Evolutionary conservation across 2,329 filamentous ascomycete genomes (phyloP), one percentile per base, ranked within the genome.

Genomic region (Leptosphaerulina australis): DNA sequence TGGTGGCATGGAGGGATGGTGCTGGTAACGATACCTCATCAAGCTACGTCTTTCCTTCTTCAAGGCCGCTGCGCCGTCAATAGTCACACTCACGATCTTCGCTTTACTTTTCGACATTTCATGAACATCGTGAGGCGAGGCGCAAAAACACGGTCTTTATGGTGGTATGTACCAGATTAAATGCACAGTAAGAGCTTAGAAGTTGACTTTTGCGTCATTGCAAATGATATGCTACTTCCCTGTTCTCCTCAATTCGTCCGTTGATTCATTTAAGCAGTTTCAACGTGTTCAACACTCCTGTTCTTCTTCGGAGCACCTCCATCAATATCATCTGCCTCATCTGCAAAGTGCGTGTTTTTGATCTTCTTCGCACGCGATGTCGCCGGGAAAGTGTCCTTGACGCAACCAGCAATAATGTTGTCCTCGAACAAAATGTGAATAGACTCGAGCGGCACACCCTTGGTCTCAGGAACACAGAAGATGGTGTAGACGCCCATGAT

Each of bases 391-490:
- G 69, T 75, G 52, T 76, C 75, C 46, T 59, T 66, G 17, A 72
- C 48, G 17, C 70, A 73, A 3, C 74, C 74, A 28, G 63, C 67
- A 53, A 77, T 63, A 36, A 77, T 76, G 47, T 66, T 60, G 22
- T 70, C 74, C 41, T 77, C 73, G 50, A 77, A 77, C 24, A 77
- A 63, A 38, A 74, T 38, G 41, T 73, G 67, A 12, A 77, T 72
- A 11, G 67, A 72, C 59, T 77, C 75, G 14, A 77, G 62, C 2
- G 73, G 73, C 24, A 77, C 74, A 3, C 68, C 68, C 60, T 74
- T 76, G 17, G 75, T 77, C 58, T 77, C 75, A 0, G 75, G 75
- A 2, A 77, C 69, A 45, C 68, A 76, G 50, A 76, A 68, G 24
- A 77, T 52, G 0, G 70, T 66, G 60, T 74, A 77, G 17, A 77